Evolutionary conservation across 352 stramenopile genomes (phyloP).

Genomic region (Thraustotheca clavata): DNA sequence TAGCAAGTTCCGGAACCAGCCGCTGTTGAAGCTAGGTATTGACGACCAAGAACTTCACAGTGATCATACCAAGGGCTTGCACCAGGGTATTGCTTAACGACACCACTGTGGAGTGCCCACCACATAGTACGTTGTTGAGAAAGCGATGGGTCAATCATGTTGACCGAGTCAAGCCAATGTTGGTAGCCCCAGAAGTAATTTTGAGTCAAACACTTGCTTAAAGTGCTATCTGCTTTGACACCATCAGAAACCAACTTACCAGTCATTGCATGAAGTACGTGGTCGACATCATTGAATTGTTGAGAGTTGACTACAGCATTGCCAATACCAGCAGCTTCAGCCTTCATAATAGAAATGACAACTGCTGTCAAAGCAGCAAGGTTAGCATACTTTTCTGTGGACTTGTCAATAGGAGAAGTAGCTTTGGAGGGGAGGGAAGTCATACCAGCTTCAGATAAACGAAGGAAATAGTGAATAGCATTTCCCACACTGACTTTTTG

Average conservation of each 20-base stretch:
- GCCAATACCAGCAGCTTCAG: neutral
- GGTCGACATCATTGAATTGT: conserved; percentile 6
- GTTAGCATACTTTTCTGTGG: neutral
- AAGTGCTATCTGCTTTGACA: neutral
- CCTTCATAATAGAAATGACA: neutral
- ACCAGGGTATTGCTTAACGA: conserved; percentile 1
- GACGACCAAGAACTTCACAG: neutral
- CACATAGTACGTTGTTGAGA: conserved; percentile 1
- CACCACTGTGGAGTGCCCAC: neutral
- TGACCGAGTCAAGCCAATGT: conserved; percentile 12
- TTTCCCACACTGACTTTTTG: conserved; percentile 15
- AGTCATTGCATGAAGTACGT: neutral
- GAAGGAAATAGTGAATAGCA: conserved; percentile 14
- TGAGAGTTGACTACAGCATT: conserved; percentile 2
- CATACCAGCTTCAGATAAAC: conserved; percentile 5
- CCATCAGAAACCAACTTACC: neutral
- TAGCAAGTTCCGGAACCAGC: neutral
- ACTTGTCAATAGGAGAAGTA: neutral
- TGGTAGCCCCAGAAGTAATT: conserved; percentile 18
- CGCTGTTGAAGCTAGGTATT: neutral
- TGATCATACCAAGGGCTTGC: conserved; percentile 8
- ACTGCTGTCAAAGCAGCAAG: neutral
- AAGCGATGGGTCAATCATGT: conserved; percentile 10
- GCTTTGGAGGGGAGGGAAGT: neutral
- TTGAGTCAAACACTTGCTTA: neutral